Percentiles rank a stretch among this genome's conserved stretches.
These are phyloP conservation scores for Neopestalotiopsis sp. DNA, from an alignment of 2,329 filamentous ascomycete species.

Conservation along the genomic window DNA sequence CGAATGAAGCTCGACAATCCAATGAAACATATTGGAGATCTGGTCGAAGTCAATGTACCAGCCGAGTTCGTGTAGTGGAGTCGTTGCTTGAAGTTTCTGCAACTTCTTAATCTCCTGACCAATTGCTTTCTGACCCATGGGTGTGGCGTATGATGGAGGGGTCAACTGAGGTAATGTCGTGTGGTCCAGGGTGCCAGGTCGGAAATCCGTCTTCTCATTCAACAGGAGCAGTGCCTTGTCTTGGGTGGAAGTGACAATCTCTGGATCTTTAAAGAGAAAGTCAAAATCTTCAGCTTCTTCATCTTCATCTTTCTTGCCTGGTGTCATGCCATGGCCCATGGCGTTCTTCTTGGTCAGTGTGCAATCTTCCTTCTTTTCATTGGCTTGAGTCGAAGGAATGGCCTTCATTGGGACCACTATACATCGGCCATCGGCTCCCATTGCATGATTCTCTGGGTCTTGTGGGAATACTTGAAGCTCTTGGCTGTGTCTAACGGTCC, in stretches of 20 bases:
- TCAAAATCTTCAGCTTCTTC: constrained; percentile 47
- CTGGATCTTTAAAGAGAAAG: constrained; percentile 38
- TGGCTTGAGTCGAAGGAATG: constrained; percentile 30
- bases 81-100: constrained; percentile 66
- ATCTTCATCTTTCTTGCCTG: constrained; percentile 44
- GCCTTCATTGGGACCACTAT: constrained; percentile 41
- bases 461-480: constrained; percentile 26
- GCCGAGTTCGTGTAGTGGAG: constrained; percentile 70
- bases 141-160: constrained; percentile 69
- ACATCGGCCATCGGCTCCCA: constrained; percentile 17
- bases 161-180: constrained; percentile 67
- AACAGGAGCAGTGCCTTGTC: constrained; percentile 14
- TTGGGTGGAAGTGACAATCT: background rate
- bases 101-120: constrained; percentile 69
- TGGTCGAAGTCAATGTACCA: constrained; percentile 79
- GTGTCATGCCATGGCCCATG: constrained; percentile 32
- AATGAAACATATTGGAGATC: constrained; percentile 81
- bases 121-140: constrained; percentile 64
- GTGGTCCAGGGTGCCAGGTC: constrained; percentile 70
- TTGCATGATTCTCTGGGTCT: constrained; percentile 24
- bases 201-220: constrained; percentile 53
- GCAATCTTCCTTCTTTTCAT: background rate
- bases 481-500: too few relatives aligned
- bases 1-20: constrained; percentile 88
- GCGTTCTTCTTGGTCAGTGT: constrained; percentile 19